A percentile compares a stretch with the other conserved stretches of the same genome.
phyloP scores from a whole-genome alignment of 768 basidiomycete genomes.

The Hypsizygus marmoreus region DNA sequence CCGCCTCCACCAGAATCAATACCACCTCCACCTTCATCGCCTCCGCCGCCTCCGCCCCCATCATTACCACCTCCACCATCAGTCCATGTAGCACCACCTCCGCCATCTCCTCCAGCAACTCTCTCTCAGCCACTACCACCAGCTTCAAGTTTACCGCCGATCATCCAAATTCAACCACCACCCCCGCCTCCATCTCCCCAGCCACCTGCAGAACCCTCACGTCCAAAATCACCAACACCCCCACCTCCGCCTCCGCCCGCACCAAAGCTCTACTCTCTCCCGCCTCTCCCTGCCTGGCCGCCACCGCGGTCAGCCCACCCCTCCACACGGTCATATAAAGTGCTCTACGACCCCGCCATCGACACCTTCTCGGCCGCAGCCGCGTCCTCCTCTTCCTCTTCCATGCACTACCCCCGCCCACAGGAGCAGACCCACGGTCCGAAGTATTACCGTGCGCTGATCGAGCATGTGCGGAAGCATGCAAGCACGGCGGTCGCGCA shows the following conservation, averaged over 20 bases:
- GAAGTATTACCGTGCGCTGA: slow-evolving; percentile 37
- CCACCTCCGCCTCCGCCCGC: slow-evolving; percentile 18
- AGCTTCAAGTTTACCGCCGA: slow-evolving; percentile 3
- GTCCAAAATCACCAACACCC: slow-evolving; percentile 21
- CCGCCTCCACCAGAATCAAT: slow-evolving; percentile 22
- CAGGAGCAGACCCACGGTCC: too few relatives aligned
- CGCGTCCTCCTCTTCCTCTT: slow-evolving; percentile 4
- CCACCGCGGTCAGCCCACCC: slow-evolving; percentile 54
- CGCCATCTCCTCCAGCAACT: slow-evolving; percentile 24
- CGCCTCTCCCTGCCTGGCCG: slow-evolving; percentile 56
- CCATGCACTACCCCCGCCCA: slow-evolving; percentile 16
- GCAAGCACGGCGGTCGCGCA: slow-evolving; percentile 28
- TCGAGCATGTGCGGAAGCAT: slow-evolving; percentile 40
- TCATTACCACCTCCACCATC: slow-evolving; percentile 31
- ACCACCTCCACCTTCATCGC: slow-evolving; percentile 27
- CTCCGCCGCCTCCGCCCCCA: slow-evolving; percentile 20
- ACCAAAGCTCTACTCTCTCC: slow-evolving; percentile 29
- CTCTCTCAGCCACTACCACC: slow-evolving; percentile 28
- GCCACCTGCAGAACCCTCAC: slow-evolving; percentile 25
- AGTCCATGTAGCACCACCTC: slow-evolving; percentile 17
- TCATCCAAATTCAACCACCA: slow-evolving; percentile 11
- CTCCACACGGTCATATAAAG: slow-evolving; percentile 49
- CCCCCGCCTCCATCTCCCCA: slow-evolving; percentile 22
- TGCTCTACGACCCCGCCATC: slow-evolving; percentile 61
- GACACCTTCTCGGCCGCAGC: slow-evolving; percentile 44